Base-by-base conservation (phyloP, 371 early-diverging fungal species). In the Basidiobolus meristosporus region DNA sequence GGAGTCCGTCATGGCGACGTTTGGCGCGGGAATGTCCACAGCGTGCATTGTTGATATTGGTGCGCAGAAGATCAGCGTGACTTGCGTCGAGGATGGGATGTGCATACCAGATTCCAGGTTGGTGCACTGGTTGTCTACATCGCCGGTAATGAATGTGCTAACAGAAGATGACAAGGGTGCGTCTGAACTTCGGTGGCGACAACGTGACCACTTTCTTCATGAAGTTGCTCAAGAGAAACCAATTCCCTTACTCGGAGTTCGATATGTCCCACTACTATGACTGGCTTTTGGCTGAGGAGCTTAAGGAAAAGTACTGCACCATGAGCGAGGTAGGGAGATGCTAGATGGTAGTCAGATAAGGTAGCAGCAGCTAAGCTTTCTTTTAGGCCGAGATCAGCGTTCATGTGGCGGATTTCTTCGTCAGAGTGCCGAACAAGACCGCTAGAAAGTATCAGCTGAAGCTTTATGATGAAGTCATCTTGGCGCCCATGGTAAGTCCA, bases 11-110 rank as follows among this genome's bases (percentile, higher is more conserved):
- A 72, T 77, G 48, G 88, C 83, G 1, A 74, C 84, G 0, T 87
- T 74, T 56, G 90, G 90, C 40, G 88, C 91, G 2, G 90, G 91
- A 17, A 64, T 83, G 3, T 78, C 86, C 0, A 64, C 68, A 7
- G 86, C 86, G 0, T 85, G 85, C 44, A 81, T 90, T 9, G 81
- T 90, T 1, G 88, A 90, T 51, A 75, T 90, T 42, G 91, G 91
- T 5, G 89, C 91, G 1, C 87, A 89, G 47, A 76, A 68, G 26
- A 86, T 87, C 11, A 79, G 67, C 38, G 62, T 88, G 10, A 56
- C 74, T 0, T 87, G 87, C 47, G 73, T 90, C 12, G 91, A 90
- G 43, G 83, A 87, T 31, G 91, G 91, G 12, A 63, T 75, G 14
- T 74, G 76, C 43, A 54, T 78, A 12, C 63, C 70, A 6, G 73